These are phyloP conservation scores for Penicillium sp. DNA, from an alignment of 2,329 filamentous ascomycete genomes.

Conservation along the genomic window DNA sequence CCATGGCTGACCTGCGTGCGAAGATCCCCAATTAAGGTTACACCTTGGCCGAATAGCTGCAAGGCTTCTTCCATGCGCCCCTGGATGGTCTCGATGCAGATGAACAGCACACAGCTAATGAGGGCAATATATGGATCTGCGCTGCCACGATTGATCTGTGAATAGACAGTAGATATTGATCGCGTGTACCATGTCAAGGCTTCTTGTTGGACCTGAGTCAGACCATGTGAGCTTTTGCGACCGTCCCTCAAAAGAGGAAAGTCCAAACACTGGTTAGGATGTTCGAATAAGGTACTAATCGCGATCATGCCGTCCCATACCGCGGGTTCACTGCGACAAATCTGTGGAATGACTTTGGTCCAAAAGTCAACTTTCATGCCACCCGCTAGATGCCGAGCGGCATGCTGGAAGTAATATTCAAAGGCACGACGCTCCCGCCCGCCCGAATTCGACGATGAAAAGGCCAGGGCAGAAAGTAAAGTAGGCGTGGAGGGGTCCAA, in stretches of 20 bases:
- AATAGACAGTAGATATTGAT: constrained; percentile 25
- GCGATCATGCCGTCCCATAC: constrained; percentile 21
- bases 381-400: constrained; percentile 9
- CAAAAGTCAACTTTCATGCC: constrained; percentile 17
- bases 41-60: constrained; percentile 26
- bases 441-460: constrained; percentile 4
- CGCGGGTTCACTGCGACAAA: constrained; percentile 19
- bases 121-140: constrained; percentile 24
- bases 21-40: constrained; percentile 20
- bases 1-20: constrained; percentile 13
- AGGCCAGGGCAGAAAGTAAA: neutral
- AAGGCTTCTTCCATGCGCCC: constrained; percentile 22
- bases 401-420: constrained; percentile 21
- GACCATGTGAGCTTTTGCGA: neutral
- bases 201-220: constrained; percentile 9
- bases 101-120: constrained; percentile 29
- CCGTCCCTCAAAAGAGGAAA: neutral
- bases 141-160: constrained; percentile 21
- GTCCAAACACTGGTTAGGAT: constrained; percentile 4
- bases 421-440: constrained; percentile 19
- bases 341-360: constrained; percentile 13
- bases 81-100: constrained; percentile 29
- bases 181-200: constrained; percentile 32
- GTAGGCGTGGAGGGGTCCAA: neutral
- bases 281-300: constrained; percentile 15